Conservation (phyloP, 148 eudicot species). For the Amaranthus hypochondriacus region DNA sequence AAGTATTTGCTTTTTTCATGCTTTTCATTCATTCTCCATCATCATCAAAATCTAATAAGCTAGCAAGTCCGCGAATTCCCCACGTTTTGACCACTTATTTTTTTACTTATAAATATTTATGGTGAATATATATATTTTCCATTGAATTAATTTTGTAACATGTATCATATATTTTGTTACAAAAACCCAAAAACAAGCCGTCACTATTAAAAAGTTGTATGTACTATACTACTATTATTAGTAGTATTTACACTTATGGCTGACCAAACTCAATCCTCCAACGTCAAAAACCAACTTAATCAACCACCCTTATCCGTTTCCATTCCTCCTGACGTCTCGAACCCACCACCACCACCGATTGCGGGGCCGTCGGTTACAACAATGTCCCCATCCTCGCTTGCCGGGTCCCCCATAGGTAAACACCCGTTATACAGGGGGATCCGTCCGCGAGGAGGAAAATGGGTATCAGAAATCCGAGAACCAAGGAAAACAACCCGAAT, state of each 20-base stretch:
- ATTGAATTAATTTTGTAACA: neutral
- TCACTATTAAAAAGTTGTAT: no score
- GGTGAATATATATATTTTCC: neutral
- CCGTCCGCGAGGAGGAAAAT: constrained; percentile 56
- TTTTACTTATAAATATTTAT: neutral
- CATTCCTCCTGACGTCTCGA: neutral
- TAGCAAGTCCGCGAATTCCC: constrained; percentile 19
- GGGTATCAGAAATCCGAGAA: constrained; percentile 76
- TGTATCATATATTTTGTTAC: no score
- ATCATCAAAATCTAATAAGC: no score
- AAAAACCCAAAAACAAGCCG: no score
- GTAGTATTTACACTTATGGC: neutral
- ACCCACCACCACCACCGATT: neutral
- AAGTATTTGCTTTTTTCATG: neutral
- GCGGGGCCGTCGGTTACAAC: neutral
- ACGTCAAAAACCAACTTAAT: neutral
- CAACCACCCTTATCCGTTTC: constrained; percentile 6
- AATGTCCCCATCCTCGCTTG: neutral
- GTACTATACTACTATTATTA: no score
- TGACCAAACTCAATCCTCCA: constrained; percentile 5
- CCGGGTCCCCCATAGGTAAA: constrained; percentile 23
- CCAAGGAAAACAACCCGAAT: constrained; percentile 60
- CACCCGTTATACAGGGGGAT: constrained; percentile 53
- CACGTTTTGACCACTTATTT: constrained; percentile 19
- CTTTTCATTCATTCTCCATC: neutral